Evolutionary conservation across 1,284 basidiomycete genomes (phyloP).

Genomic region (Gomphus sp.): DNA sequence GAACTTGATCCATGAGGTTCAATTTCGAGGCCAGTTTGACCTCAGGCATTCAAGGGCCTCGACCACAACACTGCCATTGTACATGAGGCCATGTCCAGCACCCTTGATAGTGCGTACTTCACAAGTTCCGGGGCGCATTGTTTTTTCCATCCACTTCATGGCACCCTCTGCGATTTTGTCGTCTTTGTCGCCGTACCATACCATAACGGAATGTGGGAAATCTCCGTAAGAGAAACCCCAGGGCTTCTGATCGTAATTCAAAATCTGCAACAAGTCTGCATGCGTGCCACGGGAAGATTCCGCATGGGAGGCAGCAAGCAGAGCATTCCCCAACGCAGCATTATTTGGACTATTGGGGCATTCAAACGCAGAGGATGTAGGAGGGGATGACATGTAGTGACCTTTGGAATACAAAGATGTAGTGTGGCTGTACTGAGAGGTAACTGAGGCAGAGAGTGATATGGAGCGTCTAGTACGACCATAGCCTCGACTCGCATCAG

Average conservation of each 20-base stretch:
- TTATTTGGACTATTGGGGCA: conserved; percentile 38
- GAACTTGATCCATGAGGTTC: neutral
- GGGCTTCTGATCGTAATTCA: conserved; percentile 77
- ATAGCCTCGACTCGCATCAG: conserved; percentile 8
- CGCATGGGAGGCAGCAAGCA: conserved; percentile 90
- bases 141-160: conserved; percentile 83
- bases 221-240: conserved; percentile 80
- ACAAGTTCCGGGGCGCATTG: conserved; percentile 71
- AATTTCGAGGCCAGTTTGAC: conserved; percentile 38
- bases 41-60: conserved; percentile 73
- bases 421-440: conserved; percentile 32
- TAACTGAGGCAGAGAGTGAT: conserved; percentile 33
- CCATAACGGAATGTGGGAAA: conserved; percentile 69
- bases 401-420: conserved; percentile 21
- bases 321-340: conserved; percentile 68
- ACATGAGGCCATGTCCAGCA: conserved; percentile 91
- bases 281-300: conserved; percentile 89
- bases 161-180: conserved; percentile 87
- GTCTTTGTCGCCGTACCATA: conserved; percentile 93
- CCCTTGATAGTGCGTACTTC: conserved; percentile 75
- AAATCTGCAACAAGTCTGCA: conserved; percentile 82
- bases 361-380: conserved; percentile 21
- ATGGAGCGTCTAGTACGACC: conserved; percentile 12
- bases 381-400: conserved; percentile 17
- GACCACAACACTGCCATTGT: conserved; percentile 77